These are phyloP conservation scores for Aureobasidium vineae DNA, from an alignment of 2,329 filamentous ascomycete species.

Conservation along the genomic window DNA sequence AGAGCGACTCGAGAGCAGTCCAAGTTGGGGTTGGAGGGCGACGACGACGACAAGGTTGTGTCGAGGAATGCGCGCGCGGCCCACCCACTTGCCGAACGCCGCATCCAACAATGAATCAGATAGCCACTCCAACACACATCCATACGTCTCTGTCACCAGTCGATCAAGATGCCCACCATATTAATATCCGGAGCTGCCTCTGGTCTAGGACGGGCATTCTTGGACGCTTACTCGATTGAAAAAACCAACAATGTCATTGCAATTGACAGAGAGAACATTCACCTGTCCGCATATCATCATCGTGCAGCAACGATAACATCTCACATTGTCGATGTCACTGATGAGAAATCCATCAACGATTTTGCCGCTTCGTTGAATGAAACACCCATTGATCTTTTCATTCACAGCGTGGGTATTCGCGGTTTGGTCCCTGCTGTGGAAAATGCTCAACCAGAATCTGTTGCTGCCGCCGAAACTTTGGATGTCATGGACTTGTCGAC, in stretches of 20 bases:
- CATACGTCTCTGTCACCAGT: not conserved
- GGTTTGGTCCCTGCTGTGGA: constrained; percentile 43
- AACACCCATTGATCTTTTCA: constrained; percentile 40
- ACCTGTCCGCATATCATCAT: not conserved
- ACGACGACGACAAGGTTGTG: constrained; percentile 8
- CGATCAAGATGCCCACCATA: constrained; percentile 31
- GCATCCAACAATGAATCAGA: not conserved
- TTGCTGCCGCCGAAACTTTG: constrained; percentile 45
- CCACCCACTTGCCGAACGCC: constrained; percentile 17
- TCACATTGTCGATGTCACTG: constrained; percentile 35
- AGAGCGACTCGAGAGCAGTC: not conserved
- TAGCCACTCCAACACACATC: not conserved
- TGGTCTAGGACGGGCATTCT: constrained; percentile 42
- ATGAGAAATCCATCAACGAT: constrained; percentile 32
- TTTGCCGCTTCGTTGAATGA: constrained; percentile 30
- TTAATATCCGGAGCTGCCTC: constrained; percentile 42
- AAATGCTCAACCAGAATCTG: constrained; percentile 35
- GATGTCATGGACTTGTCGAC: constrained; percentile 43
- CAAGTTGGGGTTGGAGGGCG: constrained; percentile 4
- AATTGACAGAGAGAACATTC: constrained; percentile 35
- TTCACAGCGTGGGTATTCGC: constrained; percentile 49
- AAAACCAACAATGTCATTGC: constrained; percentile 35
- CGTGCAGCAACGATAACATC: constrained; percentile 31
- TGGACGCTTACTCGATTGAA: constrained; percentile 33
- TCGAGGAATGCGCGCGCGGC: constrained; percentile 12